Conservation (phyloP, 1,284 basidiomycete genomes). For the Papiliotrema laurentii region DNA sequence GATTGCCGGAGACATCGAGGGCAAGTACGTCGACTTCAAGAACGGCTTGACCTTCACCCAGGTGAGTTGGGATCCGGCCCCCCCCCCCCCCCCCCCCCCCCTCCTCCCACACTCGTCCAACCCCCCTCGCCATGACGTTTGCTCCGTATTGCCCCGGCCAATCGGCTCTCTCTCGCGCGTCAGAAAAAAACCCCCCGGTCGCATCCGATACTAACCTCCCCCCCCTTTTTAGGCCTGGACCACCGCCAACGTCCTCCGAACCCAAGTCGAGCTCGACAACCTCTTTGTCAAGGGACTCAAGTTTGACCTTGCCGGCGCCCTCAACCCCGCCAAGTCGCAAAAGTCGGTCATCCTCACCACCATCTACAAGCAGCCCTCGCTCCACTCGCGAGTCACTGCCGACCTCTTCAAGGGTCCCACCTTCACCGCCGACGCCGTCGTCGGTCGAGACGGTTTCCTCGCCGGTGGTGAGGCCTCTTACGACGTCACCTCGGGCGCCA, state of each 20-base stretch:
- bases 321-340: conserved; percentile 66
- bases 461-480: conserved; percentile 94
- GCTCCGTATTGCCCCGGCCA: no score
- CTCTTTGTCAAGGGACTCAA: conserved; percentile 97
- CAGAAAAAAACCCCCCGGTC: no score
- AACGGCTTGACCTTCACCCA: conserved; percentile 88
- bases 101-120: neutral
- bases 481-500: conserved; percentile 89
- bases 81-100: no score
- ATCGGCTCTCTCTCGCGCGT: no score
- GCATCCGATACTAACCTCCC: neutral
- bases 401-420: conserved; percentile 98
- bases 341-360: conserved; percentile 78
- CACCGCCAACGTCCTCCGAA: conserved; percentile 80
- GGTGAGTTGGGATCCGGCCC: conserved; percentile 31
- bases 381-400: conserved; percentile 87
- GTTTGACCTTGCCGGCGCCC: conserved; percentile 80
- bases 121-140: neutral
- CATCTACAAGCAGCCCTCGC: conserved; percentile 92
- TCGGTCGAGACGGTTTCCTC: conserved; percentile 97
- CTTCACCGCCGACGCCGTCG: conserved; percentile 90
- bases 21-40: conserved; percentile 80
- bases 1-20: conserved; percentile 84
- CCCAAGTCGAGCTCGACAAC: conserved; percentile 94
- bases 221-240: conserved; percentile 66